Percentiles rank a stretch among this genome's conserved stretches.
Conservation (phyloP, 2,329 filamentous ascomycete species). For the Pseudocercospora fuligena region DNA sequence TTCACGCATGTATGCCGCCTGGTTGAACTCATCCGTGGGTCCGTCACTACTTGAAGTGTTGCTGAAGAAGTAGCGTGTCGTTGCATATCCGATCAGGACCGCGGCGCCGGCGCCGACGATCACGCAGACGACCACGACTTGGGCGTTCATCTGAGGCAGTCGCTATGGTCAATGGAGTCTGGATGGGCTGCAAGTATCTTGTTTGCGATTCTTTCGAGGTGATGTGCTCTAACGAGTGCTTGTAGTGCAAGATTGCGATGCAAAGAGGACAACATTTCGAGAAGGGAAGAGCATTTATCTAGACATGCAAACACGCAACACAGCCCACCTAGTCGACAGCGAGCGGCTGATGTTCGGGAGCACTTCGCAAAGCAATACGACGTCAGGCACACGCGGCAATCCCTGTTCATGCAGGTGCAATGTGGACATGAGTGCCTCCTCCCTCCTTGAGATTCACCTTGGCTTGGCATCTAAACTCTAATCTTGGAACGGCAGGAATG, state of each 20-base stretch:
- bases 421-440: neutral
- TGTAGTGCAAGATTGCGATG: neutral
- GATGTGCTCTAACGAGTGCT: neutral
- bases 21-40: conserved; percentile 22
- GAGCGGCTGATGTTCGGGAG: neutral
- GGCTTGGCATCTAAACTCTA: neutral
- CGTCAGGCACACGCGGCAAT: neutral
- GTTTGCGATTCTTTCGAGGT: neutral
- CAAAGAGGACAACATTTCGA: neutral
- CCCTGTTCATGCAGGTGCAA: neutral
- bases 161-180: neutral
- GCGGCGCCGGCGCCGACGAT: conserved; percentile 30
- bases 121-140: conserved; percentile 27
- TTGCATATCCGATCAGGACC: conserved; percentile 32
- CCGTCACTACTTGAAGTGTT: conserved; percentile 8
- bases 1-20: conserved; percentile 38
- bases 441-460: neutral
- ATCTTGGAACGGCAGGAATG: neutral
- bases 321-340: neutral
- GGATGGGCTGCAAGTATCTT: neutral
- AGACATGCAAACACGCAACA: neutral
- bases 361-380: neutral
- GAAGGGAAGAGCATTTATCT: conserved; percentile 3
- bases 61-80: conserved; percentile 29
- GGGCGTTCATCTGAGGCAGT: conserved; percentile 8